Evolutionary conservation across 2,329 filamentous ascomycete species (phyloP).

Genomic region (Phialemonium atrogriseum): DNA sequence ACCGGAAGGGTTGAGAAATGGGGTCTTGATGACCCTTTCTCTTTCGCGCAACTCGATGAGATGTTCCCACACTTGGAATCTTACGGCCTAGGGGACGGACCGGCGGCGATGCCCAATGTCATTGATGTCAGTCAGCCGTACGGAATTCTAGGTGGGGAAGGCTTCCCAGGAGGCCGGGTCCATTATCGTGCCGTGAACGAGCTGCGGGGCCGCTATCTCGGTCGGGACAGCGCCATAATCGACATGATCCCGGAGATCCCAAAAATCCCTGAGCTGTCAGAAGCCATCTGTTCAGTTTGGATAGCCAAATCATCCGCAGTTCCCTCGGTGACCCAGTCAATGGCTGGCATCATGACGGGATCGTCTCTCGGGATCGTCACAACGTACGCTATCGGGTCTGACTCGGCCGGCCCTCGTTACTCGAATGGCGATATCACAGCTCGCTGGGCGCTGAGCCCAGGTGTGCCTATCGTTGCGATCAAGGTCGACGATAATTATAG

Average conservation of each 20-base stretch:
- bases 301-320: constrained; percentile 75
- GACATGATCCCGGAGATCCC: constrained; percentile 68
- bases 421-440: constrained; percentile 72
- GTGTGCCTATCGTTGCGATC: constrained; percentile 82
- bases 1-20: constrained; percentile 70
- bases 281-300: constrained; percentile 76
- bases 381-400: constrained; percentile 65
- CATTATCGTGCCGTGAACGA: constrained; percentile 72
- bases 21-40: constrained; percentile 69
- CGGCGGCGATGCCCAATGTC: constrained; percentile 71
- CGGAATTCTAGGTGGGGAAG: constrained; percentile 78
- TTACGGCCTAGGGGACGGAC: constrained; percentile 72
- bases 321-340: constrained; percentile 62
- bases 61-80: constrained; percentile 63
- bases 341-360: constrained; percentile 75
- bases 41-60: constrained; percentile 71
- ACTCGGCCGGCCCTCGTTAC: constrained; percentile 51
- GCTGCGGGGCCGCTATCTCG: constrained; percentile 67
- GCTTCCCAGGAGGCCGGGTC: constrained; percentile 70
- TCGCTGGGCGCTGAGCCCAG: constrained; percentile 84
- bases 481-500: constrained; percentile 78
- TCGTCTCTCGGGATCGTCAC: constrained; percentile 78
- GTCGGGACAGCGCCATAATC: constrained; percentile 47
- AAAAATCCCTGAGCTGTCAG: constrained; percentile 58
- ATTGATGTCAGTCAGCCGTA: constrained; percentile 87